Conservation (phyloP, 768 basidiomycete species). For the Neoboletus magnificus region DNA sequence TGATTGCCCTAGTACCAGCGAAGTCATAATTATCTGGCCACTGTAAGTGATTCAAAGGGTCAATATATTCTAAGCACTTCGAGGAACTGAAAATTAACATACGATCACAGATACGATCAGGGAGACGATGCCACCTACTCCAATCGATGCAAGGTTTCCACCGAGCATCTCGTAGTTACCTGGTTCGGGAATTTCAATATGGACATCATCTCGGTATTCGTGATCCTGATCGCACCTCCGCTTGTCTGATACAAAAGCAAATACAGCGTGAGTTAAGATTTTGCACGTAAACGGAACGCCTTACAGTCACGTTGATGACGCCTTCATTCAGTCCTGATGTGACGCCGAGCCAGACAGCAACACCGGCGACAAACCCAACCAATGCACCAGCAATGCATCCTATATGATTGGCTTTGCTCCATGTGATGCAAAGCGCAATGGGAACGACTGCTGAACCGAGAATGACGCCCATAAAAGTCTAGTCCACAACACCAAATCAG, state of each 20-base stretch:
- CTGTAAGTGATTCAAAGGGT: conserved; percentile 30
- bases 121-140: conserved; percentile 75
- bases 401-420: conserved; percentile 81
- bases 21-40: conserved; percentile 86
- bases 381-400: conserved; percentile 78
- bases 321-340: conserved; percentile 68
- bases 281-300: conserved; percentile 14
- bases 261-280: neutral
- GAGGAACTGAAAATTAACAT: conserved; percentile 19
- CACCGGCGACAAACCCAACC: conserved; percentile 62
- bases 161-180: conserved; percentile 75
- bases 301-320: conserved; percentile 65
- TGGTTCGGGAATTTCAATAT: conserved; percentile 6
- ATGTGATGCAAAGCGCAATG: conserved; percentile 81
- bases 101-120: conserved; percentile 62
- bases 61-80: neutral
- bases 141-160: conserved; percentile 85
- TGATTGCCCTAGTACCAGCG: conserved; percentile 73
- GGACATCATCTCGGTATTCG: neutral
- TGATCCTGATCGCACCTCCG: conserved; percentile 44
- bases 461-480: conserved; percentile 88
- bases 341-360: conserved; percentile 84
- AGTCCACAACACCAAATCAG: neutral
- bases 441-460: conserved; percentile 84
- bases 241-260: conserved; percentile 37